Evolutionary conservation across 2,329 filamentous ascomycete genomes (phyloP).

Genomic region (Penicillium paneum): DNA sequence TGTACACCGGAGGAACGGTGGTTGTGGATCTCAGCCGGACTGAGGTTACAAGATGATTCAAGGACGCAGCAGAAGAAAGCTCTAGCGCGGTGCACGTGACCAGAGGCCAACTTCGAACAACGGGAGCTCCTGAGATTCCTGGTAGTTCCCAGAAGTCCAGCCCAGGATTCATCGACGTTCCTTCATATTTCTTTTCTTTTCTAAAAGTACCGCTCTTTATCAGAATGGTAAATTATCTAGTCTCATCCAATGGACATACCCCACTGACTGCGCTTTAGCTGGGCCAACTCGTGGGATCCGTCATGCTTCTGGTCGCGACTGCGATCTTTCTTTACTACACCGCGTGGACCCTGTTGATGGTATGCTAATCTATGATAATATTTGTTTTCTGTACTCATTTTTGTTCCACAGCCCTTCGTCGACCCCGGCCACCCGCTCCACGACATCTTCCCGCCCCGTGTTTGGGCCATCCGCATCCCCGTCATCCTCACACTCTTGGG

Average conservation of each 20-base stretch:
- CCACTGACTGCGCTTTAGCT: constrained; percentile 58
- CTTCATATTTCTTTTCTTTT: constrained; percentile 8
- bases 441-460: constrained; percentile 90
- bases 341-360: constrained; percentile 96
- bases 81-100: constrained; percentile 20
- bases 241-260: not conserved
- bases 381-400: not conserved
- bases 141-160: constrained; percentile 10
- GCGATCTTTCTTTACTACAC: constrained; percentile 87
- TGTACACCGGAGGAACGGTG: constrained; percentile 9
- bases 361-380: constrained; percentile 43
- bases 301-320: constrained; percentile 71
- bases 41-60: constrained; percentile 4
- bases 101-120: constrained; percentile 14
- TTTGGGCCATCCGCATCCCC: constrained; percentile 98
- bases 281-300: constrained; percentile 77
- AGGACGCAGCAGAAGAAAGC: constrained; percentile 16
- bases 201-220: constrained; percentile 12
- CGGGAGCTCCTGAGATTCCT: constrained; percentile 21
- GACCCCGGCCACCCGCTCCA: constrained; percentile 91
- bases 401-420: constrained; percentile 75
- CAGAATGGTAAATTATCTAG: constrained; percentile 27
- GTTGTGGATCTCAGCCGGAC: constrained; percentile 8
- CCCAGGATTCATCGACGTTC: constrained; percentile 8
- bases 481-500: constrained; percentile 92